Percentiles rank a stretch among this genome's conserved stretches.
These are phyloP conservation scores for Talaromyces amestolkiae DNA, from an alignment of 2,329 filamentous ascomycete genomes.

Conservation along the genomic window DNA sequence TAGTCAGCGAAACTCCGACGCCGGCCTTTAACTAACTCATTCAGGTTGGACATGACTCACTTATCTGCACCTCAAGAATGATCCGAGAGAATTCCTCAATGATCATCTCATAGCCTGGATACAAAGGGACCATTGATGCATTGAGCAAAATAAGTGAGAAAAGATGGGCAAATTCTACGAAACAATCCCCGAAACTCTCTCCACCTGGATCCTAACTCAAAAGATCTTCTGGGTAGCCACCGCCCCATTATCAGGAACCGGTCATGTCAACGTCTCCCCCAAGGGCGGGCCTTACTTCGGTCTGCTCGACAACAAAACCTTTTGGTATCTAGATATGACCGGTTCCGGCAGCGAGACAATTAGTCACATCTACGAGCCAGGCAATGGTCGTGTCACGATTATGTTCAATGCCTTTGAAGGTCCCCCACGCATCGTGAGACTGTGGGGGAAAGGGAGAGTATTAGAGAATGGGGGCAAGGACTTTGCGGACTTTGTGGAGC, in stretches of 20 bases:
- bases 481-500: constrained; percentile 16
- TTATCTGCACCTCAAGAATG: neutral
- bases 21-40: neutral
- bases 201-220: constrained; percentile 16
- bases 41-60: neutral
- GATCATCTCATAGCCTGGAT: neutral
- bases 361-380: constrained; percentile 20
- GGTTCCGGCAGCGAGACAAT: constrained; percentile 20
- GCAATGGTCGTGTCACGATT: constrained; percentile 18
- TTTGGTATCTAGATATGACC: constrained; percentile 19
- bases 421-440: constrained; percentile 17
- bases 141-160: neutral
- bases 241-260: constrained; percentile 16
- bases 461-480: constrained; percentile 9
- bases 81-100: neutral
- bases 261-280: constrained; percentile 19
- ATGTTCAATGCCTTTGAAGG: constrained; percentile 20
- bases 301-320: constrained; percentile 16
- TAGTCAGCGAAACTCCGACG: neutral
- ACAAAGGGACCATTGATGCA: neutral
- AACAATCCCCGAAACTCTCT: constrained; percentile 13
- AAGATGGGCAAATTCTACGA: constrained; percentile 18
- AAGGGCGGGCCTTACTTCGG: constrained; percentile 18
- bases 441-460: constrained; percentile 17
- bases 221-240: constrained; percentile 20